Evolutionary conservation across 306 rosid species (phyloP).

Genomic region (Cicer cuneatum): DNA sequence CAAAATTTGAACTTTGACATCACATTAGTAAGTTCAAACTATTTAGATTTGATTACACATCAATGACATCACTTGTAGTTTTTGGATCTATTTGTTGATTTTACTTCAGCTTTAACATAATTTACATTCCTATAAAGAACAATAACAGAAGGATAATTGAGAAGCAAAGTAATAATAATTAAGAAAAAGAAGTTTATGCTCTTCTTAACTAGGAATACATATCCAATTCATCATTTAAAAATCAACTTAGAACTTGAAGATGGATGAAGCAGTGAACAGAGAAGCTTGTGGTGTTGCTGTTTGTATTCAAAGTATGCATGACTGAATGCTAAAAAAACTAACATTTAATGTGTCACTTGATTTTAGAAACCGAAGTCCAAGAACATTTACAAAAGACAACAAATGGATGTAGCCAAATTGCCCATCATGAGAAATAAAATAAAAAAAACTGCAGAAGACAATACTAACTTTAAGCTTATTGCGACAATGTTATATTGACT

Average conservation of each 20-base stretch:
- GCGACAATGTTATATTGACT: conserved; percentile 1
- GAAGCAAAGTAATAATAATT: conserved; percentile 25
- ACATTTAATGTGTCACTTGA: conserved; percentile 25
- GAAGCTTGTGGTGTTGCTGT: conserved; percentile 69
- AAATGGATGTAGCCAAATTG: conserved; percentile 39
- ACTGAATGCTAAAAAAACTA: conserved; percentile 19
- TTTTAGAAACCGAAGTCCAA: conserved; percentile 35
- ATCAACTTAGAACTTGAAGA: conserved; percentile 55
- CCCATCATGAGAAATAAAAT: conserved; percentile 16
- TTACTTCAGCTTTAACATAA: conserved; percentile 47
- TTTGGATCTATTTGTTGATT: conserved; percentile 45
- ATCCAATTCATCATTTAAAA: conserved; percentile 43
- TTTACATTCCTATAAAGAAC: conserved; percentile 43
- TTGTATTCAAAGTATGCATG: conserved; percentile 54
- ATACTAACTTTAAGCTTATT: conserved; percentile 2
- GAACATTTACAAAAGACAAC: conserved; percentile 10
- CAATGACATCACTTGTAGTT: conserved; percentile 40
- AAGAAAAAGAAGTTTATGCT: conserved; percentile 16
- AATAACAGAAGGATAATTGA: conserved; percentile 31
- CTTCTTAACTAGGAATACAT: not conserved
- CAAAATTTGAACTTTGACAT: not conserved
- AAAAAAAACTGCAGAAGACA: not conserved
- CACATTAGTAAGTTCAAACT: conserved; percentile 39
- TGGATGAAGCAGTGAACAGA: conserved; percentile 67
- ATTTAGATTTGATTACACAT: conserved; percentile 36